Conservation (phyloP, 108 stramenopile genomes). For the Bacterosira constricta region DNA sequence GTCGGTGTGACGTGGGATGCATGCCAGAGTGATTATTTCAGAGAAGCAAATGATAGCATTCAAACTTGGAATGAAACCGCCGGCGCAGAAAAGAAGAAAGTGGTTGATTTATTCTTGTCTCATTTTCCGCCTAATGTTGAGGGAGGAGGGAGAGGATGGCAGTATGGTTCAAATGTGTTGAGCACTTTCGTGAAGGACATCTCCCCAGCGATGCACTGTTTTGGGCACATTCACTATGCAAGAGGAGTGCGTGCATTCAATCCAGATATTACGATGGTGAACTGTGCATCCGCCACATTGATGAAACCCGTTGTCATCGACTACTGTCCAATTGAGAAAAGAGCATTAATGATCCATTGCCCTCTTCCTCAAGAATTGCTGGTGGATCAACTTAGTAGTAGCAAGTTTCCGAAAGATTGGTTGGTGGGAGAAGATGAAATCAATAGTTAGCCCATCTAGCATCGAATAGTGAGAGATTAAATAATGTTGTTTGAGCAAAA, state of each 20-base stretch:
- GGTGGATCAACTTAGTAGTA: background rate
- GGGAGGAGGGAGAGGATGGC: conserved; percentile 11
- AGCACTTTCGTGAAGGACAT: background rate
- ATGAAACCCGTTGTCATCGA: conserved; percentile 15
- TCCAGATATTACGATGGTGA: background rate
- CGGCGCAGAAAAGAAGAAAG: background rate
- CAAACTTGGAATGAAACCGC: background rate
- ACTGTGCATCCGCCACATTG: conserved; percentile 20
- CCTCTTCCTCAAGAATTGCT: background rate
- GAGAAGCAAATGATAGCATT: background rate
- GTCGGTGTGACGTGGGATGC: conserved; percentile 9
- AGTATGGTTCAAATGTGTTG: conserved; percentile 3
- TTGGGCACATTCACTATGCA: conserved; percentile 13
- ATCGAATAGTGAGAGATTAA: too few relatives aligned
- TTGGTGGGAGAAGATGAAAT: too few relatives aligned
- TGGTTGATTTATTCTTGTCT: conserved; percentile 11
- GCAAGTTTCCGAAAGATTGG: conserved; percentile 1
- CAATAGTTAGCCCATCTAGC: too few relatives aligned
- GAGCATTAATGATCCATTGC: background rate
- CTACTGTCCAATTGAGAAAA: background rate
- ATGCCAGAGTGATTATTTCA: conserved; percentile 3
- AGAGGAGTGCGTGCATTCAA: background rate
- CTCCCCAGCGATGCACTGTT: conserved; percentile 13
- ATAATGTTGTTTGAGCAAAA: too few relatives aligned
- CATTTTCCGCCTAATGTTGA: conserved; percentile 4